Evolutionary conservation across 768 basidiomycete genomes (phyloP), one percentile per base, ranked within the genome.

Genomic region (Tricholomella constricta): DNA sequence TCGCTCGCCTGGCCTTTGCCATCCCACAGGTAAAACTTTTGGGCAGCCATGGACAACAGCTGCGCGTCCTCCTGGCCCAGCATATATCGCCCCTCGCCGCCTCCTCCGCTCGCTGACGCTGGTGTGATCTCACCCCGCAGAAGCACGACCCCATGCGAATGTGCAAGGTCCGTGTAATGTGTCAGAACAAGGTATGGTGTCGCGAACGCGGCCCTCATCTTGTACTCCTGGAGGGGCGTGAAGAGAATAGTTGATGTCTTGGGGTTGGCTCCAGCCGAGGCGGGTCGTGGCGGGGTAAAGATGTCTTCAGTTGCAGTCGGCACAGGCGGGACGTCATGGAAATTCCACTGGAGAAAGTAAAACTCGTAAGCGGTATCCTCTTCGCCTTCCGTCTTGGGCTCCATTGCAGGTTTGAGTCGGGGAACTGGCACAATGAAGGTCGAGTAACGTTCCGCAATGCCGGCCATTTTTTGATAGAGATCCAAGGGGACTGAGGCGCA

Each of bases 191-290:
- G 78, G 65, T 93, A 91, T 1, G 96, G 95, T 4, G 93, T 94
- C 6, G 97, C 90, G 68, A 88, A 98, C 15, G 87, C 79, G 47
- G 80, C 79, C 35, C 89, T 85, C 51, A 84, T 71, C 69, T 97
- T 96, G 81, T 92, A 99, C 72, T 98, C 96, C 59, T 89, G 87
- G 37, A 98, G 78, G 2, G 95, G 91, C 0, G 97, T 94, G 75
- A 96, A 96, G 31, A 98, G 77, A 47, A 96, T 78, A 0, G 94
- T 94, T 6, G 94, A 83, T 2, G 72, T 73, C 46, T 73, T 14
- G 83, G 81, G 58, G 83, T 82, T 36, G 65, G 58, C 12, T 65
- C 62, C 5, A 62, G 57, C 23, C 61, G 52, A 27, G 54, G 48
- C 32, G 5, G 61, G 51, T 27, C 60, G 54, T 5, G 74, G 65